Evolutionary conservation across 345 rosid genomes (phyloP), one percentile per base, ranked within the genome.

Genomic region (Camelina hispida): DNA sequence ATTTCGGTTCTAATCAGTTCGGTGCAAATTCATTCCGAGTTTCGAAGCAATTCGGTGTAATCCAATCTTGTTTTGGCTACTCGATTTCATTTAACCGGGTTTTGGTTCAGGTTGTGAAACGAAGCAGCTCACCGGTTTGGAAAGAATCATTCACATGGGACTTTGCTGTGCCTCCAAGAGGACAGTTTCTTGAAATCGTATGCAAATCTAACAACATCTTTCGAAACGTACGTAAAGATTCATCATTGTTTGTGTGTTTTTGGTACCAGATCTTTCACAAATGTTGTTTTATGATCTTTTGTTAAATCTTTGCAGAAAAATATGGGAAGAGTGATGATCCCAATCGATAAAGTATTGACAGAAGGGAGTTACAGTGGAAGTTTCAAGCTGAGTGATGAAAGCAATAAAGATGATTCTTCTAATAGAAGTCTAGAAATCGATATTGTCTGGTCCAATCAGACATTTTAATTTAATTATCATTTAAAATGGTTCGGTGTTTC

Each of bases 101-200:
- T 58, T 38, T 13, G 46, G 71, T 37, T 77, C 77, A 91, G 97
- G 94, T 93, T 25, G 88, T 88, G 72, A 89, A 78, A 87, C 89
- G 88, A 71, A 85, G 82, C 52, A 84, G 56, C 60, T 83, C 87
- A 68, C 98, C 97, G 16, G 98, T 91, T 71, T 91, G 97, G 98
- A 82, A 89, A 28, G 97, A 91, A 86, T 88, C 87, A 15, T 93
- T 93, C 72, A 87, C 93, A 22, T 93, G 97, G 98, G 88, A 87
- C 32, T 93, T 93, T 62, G 89, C 82, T 81, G 84, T 88, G 52
- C 89, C 97, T 23, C 98, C 98, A 0, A 91, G 87, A 74, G 92
- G 98, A 62, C 96, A 85, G 46, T 87, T 87, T 71, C 97, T 93
- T 28, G 95, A 91, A 78, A 89, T 93, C 61, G 77, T 88, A 20